Evolutionary conservation across 768 basidiomycete species (phyloP), one percentile per base, ranked within the genome.

Genomic region (Mycena vulgaris): DNA sequence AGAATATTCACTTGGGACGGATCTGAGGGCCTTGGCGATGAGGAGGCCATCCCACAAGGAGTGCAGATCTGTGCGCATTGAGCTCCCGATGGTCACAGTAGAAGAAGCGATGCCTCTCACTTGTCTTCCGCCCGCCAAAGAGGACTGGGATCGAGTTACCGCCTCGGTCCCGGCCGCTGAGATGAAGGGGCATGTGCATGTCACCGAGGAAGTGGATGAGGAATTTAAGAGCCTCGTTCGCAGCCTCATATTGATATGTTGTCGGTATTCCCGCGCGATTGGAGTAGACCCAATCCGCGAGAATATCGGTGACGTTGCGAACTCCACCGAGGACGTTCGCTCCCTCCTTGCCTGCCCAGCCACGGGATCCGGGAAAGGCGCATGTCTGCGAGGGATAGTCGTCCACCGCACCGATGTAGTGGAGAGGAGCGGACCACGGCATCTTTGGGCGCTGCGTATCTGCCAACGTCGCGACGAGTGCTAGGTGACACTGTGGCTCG

Each of bases 371-470:
- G 0, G 93, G 93, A n/a, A n/a, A n/a, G n/a, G n/a, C n/a, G n/a
- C n/a, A n/a, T n/a, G n/a, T n/a, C n/a, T n/a, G n/a, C n/a, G 80
- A 95, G 98, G 97, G 97, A 75, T 93, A 85, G 80, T 99, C 97
- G 65, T 87, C 91, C 5, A 88, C 75, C 1, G 92, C 91, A 59
- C 89, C 90, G 49, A 95, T 83, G 78, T 94, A 96, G 81, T 96
- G 94, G 74, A 95, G 78, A 0, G 91, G 78, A 0, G 86, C 90
- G 7, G 93, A 93, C 92, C 92, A 95, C 33, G 88, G 87, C 84
- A 90, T 91, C 74, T 82, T 83, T 72, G 78, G 83, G 57, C 91
- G 88, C 52, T 92, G 79, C 48, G 82, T 82, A 81, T 98, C 96
- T 0, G 97, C 96, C 97, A 97, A 99, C 0, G 93, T 81, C 0